Conservation (phyloP, 1,139 yeast species). For the Zygosaccharomyces sapae region DNA sequence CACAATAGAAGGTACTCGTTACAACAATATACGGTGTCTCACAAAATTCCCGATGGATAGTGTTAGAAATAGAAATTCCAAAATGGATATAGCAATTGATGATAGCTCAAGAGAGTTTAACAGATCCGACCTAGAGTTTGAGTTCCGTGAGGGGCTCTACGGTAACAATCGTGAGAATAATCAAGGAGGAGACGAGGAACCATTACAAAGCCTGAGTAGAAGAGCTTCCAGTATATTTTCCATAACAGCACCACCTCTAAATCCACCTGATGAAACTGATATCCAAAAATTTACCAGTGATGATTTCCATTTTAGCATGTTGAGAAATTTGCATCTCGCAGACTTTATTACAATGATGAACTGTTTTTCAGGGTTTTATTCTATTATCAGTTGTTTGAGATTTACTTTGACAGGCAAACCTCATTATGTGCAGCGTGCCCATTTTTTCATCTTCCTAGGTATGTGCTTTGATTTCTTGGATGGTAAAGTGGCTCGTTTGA, state of each 20-base stretch:
- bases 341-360: constrained; percentile 91
- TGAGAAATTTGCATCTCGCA: constrained; percentile 85
- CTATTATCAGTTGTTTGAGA: constrained; percentile 80
- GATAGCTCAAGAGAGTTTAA: constrained; percentile 2
- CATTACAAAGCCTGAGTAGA: constrained; percentile 29
- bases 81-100: background rate
- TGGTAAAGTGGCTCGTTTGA: constrained; percentile 92
- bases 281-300: constrained; percentile 75
- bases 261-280: constrained; percentile 68
- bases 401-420: constrained; percentile 64
- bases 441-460: constrained; percentile 81
- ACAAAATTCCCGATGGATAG: background rate
- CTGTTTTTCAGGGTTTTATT: constrained; percentile 85
- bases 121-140: constrained; percentile 6
- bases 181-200: constrained; percentile 15
- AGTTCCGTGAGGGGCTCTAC: background rate
- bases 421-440: constrained; percentile 85
- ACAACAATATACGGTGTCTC: no score
- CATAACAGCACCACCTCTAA: constrained; percentile 38
- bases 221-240: constrained; percentile 42
- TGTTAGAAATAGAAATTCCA: constrained; percentile 1
- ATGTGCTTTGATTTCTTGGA: constrained; percentile 93
- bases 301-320: constrained; percentile 69
- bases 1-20: no score
- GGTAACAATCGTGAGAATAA: constrained; percentile 3